Evolutionary conservation across 2,329 filamentous ascomycete species (phyloP).

Genomic region (Penicillium concentricum): DNA sequence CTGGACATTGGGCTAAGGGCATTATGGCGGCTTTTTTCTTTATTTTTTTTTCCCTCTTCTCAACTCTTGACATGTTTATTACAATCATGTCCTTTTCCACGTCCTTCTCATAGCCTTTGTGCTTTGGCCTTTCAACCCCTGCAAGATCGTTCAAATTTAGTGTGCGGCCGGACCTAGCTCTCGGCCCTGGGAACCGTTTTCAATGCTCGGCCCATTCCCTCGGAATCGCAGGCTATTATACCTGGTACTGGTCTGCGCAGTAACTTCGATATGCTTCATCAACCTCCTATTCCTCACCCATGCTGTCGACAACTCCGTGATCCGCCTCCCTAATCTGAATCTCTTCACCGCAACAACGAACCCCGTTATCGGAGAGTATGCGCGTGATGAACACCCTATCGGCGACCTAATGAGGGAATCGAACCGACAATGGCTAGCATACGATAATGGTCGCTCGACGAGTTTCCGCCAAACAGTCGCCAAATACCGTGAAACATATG

Average conservation of each 20-base stretch:
- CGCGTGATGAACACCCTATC: conserved; percentile 31
- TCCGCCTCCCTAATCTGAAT: conserved; percentile 6
- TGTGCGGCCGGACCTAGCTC: not conserved
- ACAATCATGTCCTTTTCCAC: not conserved
- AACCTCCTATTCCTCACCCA: conserved; percentile 14
- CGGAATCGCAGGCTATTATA: conserved; percentile 15
- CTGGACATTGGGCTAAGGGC: not conserved
- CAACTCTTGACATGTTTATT: not conserved
- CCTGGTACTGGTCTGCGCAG: conserved; percentile 12
- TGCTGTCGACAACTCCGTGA: conserved; percentile 7
- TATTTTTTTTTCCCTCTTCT: not conserved
- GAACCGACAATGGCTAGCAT: conserved; percentile 32
- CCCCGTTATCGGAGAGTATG: conserved; percentile 7
- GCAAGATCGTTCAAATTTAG: not conserved
- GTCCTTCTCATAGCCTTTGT: not conserved
- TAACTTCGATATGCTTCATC: conserved; percentile 10
- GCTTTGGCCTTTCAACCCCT: not conserved
- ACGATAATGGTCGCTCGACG: conserved; percentile 33
- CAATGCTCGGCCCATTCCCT: conserved; percentile 7
- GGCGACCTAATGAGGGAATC: conserved; percentile 35
- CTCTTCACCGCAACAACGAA: conserved; percentile 2
- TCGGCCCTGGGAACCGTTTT: not conserved
- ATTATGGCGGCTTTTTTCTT: not conserved
- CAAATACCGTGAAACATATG: conserved; percentile 39
- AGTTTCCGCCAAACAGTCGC: conserved; percentile 41